Base-by-base conservation (phyloP, 768 basidiomycete genomes). In the Heimioporus sp. region DNA sequence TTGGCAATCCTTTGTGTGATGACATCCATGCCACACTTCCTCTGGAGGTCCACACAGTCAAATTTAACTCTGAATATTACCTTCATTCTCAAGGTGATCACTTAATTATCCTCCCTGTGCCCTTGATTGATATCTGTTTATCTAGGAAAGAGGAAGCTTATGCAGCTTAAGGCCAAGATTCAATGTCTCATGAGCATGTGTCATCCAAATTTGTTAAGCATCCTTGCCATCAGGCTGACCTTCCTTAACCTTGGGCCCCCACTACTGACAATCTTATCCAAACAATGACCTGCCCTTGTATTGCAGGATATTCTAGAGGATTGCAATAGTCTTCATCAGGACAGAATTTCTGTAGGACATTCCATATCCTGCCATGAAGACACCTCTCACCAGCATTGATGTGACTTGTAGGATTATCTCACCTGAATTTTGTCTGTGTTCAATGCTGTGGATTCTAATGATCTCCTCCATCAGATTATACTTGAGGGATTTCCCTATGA, bases 231-330 rank as follows among this genome's bases (percentile, higher is more conserved):
- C 57, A 89, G 87, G 61, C 71, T 86, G 34, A 72, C 72, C 8
- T 67, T 80, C 20, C 80, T 82, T 6, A 74, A 79, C 48, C 65
- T 78, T 0, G 75, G 70, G 36, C 67, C 77, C 2, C 78, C 86
- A 3, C 79, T 78, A 46, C 63, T 94, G 51, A 70, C 79, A 30
- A 77, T 94, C 6, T 74, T 93, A 20, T 81, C 77, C n/a, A 90
- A 93, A 60, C 80, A 87, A 61, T 73, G 77, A 1, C 87, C 89
- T 0, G 67, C 82, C 0, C 69, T 88, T 51, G 85, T 81, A 0
- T 65, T 93, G 28, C 75, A 82, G 39, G 87, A 91, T 52, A 79
- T 93, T 7, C 71, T 94, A n/a, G 81, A 86, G 54, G 86, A 90
- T 59, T 85, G 81, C 46, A 84, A 87, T 31, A 76, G 73, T n/a